Base-by-base conservation (phyloP, 1,139 yeast species). In the Taphrina betulina region DNA sequence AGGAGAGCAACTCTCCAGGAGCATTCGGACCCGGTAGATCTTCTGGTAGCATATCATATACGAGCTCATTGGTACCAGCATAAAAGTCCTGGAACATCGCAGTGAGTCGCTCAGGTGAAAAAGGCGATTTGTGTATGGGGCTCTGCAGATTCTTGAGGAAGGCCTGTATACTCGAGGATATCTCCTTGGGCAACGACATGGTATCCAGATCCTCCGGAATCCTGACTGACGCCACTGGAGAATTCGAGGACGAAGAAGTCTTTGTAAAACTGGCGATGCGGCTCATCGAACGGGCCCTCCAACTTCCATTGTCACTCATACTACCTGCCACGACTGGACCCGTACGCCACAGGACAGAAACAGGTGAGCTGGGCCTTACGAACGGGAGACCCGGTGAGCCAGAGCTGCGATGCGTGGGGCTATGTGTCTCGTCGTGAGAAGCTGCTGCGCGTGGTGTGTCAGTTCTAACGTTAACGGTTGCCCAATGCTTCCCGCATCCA, bases 81-180 rank as follows among this genome's bases (percentile, higher is more conserved):
- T 52, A 52, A 16, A 52, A 52, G 37, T 52, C 43, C 24, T 52
- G 56, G 28, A 51, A 50, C 54, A 50, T 40, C 19, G 26, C 35
- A 33, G 36, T 50, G 41, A 50, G 26, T 20, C 44, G 29, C 24
- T 50, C 54, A 12, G 54, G 54, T 5, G 40, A 38, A 19, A 50
- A 50, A 3, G 54, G 54, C 34, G 54, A 45, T 26, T 50, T 50
- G 34, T 50, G 54, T 3, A 50, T 34, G 3, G 54, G 54, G 23
- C 35, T 50, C 19, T 45, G 17, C 17, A 50, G 33, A 24, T 50
- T 50, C 41, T 38, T 34, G 26, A 50, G 54, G 34, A 50, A 50
- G 26, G 37, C 36, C 40, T 31, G 45, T 5, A 33, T 29, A n/a
- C 46, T 40, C 2, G 16, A 33, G 12, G 54, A 20, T 5, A 50